phyloP scores from a whole-genome alignment of 83 land plant genomes.

The Diphasiastrum complanatum region DNA sequence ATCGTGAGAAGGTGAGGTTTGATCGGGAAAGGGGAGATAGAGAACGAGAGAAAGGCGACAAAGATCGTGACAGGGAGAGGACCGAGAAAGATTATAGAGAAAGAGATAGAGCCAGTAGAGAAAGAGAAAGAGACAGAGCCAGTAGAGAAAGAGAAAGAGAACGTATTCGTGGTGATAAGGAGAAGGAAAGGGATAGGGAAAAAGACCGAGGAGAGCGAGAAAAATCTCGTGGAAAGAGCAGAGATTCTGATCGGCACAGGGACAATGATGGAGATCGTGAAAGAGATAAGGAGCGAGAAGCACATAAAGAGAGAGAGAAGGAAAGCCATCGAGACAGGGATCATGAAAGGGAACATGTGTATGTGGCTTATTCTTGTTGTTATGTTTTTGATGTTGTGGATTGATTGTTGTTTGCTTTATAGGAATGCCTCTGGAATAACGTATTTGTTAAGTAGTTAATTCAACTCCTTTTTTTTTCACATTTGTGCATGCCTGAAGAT shows the following conservation, averaged over 20 bases:
- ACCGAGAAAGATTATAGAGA: slow-evolving; percentile 15
- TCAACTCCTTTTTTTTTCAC: too few relatives aligned
- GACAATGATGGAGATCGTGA: slow-evolving; percentile 28
- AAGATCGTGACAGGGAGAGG: slow-evolving; percentile 15
- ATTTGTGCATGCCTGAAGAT: too few relatives aligned
- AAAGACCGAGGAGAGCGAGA: slow-evolving; percentile 46
- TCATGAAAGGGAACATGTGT: slow-evolving; percentile 35
- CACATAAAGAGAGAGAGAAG: slow-evolving; percentile 27
- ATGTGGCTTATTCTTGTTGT: background rate
- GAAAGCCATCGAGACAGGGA: slow-evolving; percentile 29
- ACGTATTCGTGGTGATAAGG: slow-evolving; percentile 18
- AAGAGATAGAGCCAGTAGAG: too few relatives aligned
- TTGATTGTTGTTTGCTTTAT: background rate
- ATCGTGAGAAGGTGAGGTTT: slow-evolving; percentile 9
- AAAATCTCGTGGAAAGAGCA: slow-evolving; percentile 26
- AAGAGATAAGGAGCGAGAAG: slow-evolving; percentile 25
- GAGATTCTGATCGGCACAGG: slow-evolving; percentile 22
- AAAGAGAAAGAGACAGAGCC: too few relatives aligned
- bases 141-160: slow-evolving; percentile 23
- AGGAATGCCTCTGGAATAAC: background rate
- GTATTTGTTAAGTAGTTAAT: too few relatives aligned
- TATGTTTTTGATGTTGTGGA: background rate
- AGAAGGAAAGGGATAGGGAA: slow-evolving; percentile 22
- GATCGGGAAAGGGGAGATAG: slow-evolving; percentile 30
- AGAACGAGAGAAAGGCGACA: slow-evolving; percentile 19